Base-by-base conservation (phyloP, 768 basidiomycete genomes). In the Dacryopinax spathularia region DNA sequence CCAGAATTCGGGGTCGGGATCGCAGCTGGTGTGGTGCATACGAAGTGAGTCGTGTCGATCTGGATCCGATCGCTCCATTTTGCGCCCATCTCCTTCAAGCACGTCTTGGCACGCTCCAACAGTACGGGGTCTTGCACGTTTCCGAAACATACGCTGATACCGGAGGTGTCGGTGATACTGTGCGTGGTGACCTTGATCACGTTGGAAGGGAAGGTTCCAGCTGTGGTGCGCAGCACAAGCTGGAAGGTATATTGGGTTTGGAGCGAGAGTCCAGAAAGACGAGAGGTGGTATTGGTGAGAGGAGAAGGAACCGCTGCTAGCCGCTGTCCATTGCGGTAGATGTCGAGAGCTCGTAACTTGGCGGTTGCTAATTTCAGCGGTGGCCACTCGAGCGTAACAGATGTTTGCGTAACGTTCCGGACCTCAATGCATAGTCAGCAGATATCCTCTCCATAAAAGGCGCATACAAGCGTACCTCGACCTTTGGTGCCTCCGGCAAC, bases 41-140 rank as follows among this genome's bases (percentile, higher is more conserved):
- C 93, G 68, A 96, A 99, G 74, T 99, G 95, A 0, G 94, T 97
- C 10, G 95, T 98, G 71, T 99, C 95, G 64, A 98, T 94, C 76
- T 94, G 90, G 37, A 99, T 93, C 70, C 84, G 88, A 67, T 94
- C 88, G 69, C 85, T 89, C 86, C 88, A 93, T 67, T 87, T 87
- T 0, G 91, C 95, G 39, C 80, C 82, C 88, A 98, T 96, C 69
- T 89, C 85, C 48, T 80, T 72, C 62, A 99, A 74, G 7, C 91
- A 90, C 63, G 83, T 72, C 73, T 90, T 91, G 33, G 88, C 85
- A 66, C 92, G 85, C 70, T 89, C 87, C 63, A 95, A 78, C 64
- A 94, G 71, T 2, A 83, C 80, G 0, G 77, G 73, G 67, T 96
- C 92, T 65, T 89, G 81, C 1, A 96, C 83, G 48, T 86, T 92